A percentile compares a stretch with the other conserved stretches of the same genome.
Evolutionary conservation across 768 basidiomycete species (phyloP).

Genomic region (Cystobasidium ongulense): DNA sequence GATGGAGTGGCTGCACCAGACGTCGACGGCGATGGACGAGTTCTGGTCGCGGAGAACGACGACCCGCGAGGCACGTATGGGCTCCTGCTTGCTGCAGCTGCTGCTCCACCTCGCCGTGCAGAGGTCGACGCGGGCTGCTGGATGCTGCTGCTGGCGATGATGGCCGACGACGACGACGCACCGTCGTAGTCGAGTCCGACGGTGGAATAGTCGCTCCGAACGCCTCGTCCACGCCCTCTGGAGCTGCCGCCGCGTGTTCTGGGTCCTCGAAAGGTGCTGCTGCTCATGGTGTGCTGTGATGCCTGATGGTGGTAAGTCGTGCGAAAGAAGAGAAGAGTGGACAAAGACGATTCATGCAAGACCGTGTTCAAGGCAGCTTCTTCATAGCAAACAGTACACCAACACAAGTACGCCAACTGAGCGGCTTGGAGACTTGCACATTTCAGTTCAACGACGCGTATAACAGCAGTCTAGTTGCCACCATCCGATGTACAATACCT

Average conservation of each 20-base stretch:
- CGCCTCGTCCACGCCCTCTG: constrained; percentile 1
- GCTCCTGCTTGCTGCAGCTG: neutral
- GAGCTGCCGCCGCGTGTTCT: neutral
- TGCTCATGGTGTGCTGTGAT: neutral
- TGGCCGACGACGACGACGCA: neutral
- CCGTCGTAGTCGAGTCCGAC: neutral
- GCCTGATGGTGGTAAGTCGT: no score
- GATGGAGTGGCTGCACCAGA: neutral
- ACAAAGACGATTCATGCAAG: no score
- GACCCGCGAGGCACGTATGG: neutral
- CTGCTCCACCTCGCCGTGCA: neutral
- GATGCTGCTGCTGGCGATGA: neutral
- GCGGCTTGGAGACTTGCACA: no score
- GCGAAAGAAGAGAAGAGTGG: no score
- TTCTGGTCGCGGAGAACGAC: neutral
- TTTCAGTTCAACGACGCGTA: no score
- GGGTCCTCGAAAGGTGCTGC: neutral
- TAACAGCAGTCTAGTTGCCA: no score
- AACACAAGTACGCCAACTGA: no score
- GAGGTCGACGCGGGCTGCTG: neutral
- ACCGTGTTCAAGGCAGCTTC: no score
- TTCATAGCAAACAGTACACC: no score
- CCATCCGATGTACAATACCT: no score
- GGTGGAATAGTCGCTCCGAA: neutral
- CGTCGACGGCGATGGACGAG: neutral